phyloP scores from a whole-genome alignment of 2,329 filamentous ascomycete species.

The Reticulascus tulasneorum region DNA sequence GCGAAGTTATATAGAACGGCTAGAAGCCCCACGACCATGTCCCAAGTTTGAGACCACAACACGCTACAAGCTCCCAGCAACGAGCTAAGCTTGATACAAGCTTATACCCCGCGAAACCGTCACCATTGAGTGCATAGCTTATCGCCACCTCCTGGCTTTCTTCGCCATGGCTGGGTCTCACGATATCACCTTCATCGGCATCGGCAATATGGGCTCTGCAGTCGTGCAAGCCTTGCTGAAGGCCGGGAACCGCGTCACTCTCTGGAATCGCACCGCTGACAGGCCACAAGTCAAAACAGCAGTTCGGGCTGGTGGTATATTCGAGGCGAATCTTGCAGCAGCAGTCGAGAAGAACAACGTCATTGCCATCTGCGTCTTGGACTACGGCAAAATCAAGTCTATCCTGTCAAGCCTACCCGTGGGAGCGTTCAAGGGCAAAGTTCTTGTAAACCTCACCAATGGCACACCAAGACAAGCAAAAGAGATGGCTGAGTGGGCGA shows the following conservation, averaged over 20 bases:
- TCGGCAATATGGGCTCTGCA: conserved; percentile 9
- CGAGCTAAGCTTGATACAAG: too few species aligned
- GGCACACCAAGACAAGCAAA: conserved; percentile 19
- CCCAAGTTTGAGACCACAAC: too few species aligned
- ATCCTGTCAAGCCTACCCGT: conserved; percentile 3
- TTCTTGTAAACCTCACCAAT: conserved; percentile 24
- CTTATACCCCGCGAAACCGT: too few species aligned
- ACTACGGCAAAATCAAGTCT: conserved; percentile 18
- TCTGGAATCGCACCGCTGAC: conserved; percentile 6
- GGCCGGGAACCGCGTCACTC: conserved; percentile 2
- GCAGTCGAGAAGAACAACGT: conserved; percentile 14
- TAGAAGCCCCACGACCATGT: too few species aligned
- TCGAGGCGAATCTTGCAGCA: conserved; percentile 9
- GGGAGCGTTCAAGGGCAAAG: conserved; percentile 16
- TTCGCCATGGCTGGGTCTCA: too few species aligned
- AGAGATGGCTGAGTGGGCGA: conserved; percentile 14
- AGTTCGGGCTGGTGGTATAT: not conserved
- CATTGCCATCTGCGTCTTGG: conserved; percentile 21
- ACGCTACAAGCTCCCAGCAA: too few species aligned
- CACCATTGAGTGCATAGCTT: too few species aligned
- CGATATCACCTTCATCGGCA: conserved; percentile 3
- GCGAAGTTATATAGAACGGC: too few species aligned
- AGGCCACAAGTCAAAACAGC: not conserved
- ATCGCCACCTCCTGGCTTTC: too few species aligned
- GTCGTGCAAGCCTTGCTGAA: conserved; percentile 2